Evolutionary conservation across 164 flowering plant genomes (phyloP).

Genomic region (Santalum album): DNA sequence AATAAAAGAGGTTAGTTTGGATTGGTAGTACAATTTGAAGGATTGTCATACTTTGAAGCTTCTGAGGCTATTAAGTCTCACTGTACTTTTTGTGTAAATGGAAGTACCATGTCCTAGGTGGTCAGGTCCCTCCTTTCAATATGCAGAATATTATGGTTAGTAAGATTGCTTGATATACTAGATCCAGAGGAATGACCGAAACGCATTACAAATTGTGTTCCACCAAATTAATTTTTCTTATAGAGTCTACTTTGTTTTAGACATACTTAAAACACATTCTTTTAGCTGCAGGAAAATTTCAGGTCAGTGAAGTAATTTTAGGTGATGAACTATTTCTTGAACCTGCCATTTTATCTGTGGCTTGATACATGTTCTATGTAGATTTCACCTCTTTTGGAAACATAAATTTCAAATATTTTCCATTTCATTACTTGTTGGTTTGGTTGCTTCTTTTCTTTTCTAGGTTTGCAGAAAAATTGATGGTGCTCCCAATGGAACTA

Average conservation of each 20-base stretch:
- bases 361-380: too few species aligned
- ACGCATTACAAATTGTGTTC: too few species aligned
- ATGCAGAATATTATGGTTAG: neutral
- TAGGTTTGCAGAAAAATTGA: constrained; percentile 80
- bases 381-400: too few species aligned
- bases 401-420: too few species aligned
- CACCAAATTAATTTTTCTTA: too few species aligned
- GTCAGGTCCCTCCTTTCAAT: neutral
- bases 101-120: constrained; percentile 1
- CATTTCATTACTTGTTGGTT: neutral
- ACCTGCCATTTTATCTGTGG: too few species aligned
- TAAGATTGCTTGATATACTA: neutral
- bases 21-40: neutral
- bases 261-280: too few species aligned
- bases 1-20: constrained; percentile 61
- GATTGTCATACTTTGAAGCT: too few species aligned
- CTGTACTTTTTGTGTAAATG: neutral
- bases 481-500: constrained; percentile 40
- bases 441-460: constrained; percentile 1
- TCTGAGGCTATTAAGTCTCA: neutral
- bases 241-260: too few species aligned
- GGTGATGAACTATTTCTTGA: too few species aligned
- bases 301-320: too few species aligned
- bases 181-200: neutral
- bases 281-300: too few species aligned